Base-by-base conservation (phyloP, 176 grass and related monocot genomes). In the Pontederia crassipes region DNA sequence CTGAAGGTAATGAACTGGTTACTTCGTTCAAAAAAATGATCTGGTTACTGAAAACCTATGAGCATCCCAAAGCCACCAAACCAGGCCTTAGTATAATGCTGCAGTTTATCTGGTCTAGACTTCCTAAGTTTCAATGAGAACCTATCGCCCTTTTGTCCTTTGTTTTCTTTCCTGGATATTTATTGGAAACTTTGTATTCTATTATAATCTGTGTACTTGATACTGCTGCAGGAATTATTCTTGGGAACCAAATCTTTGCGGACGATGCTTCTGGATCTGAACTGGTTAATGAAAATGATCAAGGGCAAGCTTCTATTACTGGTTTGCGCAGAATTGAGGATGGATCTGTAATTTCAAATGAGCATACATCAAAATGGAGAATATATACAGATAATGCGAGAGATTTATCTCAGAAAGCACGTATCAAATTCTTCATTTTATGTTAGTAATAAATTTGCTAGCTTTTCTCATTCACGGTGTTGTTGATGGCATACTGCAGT, bases 331-430 rank as follows among this genome's bases (percentile, higher is more conserved):
- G 64, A 59, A 75, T 97, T 35, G 92, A 91, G 79, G 84, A 97
- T 85, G 84, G 92, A 46, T 87, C 92, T 57, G 73, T 97, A 40
- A 50, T 97, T 51, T 97, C 92, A 61, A 91, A 97, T 52, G 81
- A 76, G 55, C 92, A 97, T 69, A 97, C 87, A 9, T 24, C 78
- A 24, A 91, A 85, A 77, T 91, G 92, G 92, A 82, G 92, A 79
- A 59, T 97, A 40, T 88, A 72, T 78, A 97, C 92, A 8, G 92
- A 97, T 78, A 80, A 74, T 20, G 92, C 69, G 9, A 75, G 87
- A 11, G 79, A 97, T 9, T 73, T 76, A 63, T 83, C 85, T 76
- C 63, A 68, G 29, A 83, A 97, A 81, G 92, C 67, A 97, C 79
- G 86, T 85, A 65, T 17, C 74, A 29, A 10, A 46, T 76, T 58